A percentile compares a stretch with the other conserved stretches of the same genome.
phyloP scores from a whole-genome alignment of 257 asterid genomes.

The Solanum sitiens region DNA sequence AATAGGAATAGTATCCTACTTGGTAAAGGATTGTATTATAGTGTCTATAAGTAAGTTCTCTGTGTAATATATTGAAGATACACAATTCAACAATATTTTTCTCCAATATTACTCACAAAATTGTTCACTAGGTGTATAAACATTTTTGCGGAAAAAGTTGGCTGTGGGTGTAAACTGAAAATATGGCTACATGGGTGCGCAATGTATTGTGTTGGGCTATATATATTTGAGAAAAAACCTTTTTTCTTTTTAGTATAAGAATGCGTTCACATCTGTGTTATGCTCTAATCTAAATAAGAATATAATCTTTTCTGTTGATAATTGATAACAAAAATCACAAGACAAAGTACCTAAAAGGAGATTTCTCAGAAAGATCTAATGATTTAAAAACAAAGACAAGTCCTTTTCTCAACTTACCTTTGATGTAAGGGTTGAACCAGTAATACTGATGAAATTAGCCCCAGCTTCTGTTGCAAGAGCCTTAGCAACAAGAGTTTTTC shows the following conservation, averaged over 20 bases:
- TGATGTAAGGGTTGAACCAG: constrained; percentile 97
- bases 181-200: neutral
- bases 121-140: neutral
- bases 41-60: neutral
- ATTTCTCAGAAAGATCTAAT: neutral
- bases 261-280: neutral
- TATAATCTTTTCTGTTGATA: neutral
- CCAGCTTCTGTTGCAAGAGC: constrained; percentile 99
- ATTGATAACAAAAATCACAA: neutral
- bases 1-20: neutral
- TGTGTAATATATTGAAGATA: neutral
- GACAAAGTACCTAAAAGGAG: neutral
- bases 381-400: neutral
- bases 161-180: neutral
- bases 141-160: neutral
- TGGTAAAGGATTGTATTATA: neutral
- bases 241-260: neutral
- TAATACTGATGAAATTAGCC: constrained; percentile 90
- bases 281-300: neutral
- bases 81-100: neutral
- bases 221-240: neutral
- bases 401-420: constrained; percentile 36
- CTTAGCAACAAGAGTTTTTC: constrained; percentile 95
- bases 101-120: neutral
- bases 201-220: neutral